phyloP scores from a whole-genome alignment of 2,329 filamentous ascomycete genomes.

The Colletotrichum endophyticum region DNA sequence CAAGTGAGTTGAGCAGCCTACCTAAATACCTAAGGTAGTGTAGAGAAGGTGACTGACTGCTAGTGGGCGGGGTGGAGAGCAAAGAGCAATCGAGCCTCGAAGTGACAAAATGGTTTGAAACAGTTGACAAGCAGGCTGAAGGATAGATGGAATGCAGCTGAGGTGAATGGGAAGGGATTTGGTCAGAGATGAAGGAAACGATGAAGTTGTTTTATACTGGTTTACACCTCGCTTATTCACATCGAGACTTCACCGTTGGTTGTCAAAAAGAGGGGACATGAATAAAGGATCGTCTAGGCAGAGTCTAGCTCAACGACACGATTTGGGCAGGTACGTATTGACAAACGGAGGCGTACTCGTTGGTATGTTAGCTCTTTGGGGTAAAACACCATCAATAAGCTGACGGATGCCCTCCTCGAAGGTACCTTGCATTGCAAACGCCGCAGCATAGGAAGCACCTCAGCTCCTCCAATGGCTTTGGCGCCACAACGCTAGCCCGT shows the following conservation, averaged over 20 bases:
- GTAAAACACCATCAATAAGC: neutral
- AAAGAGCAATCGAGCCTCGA: neutral
- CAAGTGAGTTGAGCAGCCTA: neutral
- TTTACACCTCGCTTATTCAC: neutral
- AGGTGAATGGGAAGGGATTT: neutral
- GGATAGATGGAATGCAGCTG: neutral
- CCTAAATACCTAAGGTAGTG: neutral
- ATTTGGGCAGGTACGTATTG: neutral
- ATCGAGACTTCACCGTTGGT: neutral
- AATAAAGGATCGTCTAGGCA: neutral
- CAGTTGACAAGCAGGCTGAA: neutral
- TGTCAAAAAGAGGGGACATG: neutral
- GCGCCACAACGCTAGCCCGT: neutral
- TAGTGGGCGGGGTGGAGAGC: neutral
- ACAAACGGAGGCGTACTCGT: neutral
- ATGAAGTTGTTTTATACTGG: constrained; percentile 14
- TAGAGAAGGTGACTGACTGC: neutral
- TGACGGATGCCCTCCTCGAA: neutral
- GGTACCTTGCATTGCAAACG: neutral
- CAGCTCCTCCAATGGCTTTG: neutral
- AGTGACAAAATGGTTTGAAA: neutral
- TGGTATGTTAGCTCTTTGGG: neutral
- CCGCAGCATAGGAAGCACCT: neutral
- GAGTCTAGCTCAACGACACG: neutral
- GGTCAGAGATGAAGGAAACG: neutral